These are phyloP conservation scores for Stemphylium vesicarium DNA, from an alignment of 2,329 filamentous ascomycete species.

Conservation along the genomic window DNA sequence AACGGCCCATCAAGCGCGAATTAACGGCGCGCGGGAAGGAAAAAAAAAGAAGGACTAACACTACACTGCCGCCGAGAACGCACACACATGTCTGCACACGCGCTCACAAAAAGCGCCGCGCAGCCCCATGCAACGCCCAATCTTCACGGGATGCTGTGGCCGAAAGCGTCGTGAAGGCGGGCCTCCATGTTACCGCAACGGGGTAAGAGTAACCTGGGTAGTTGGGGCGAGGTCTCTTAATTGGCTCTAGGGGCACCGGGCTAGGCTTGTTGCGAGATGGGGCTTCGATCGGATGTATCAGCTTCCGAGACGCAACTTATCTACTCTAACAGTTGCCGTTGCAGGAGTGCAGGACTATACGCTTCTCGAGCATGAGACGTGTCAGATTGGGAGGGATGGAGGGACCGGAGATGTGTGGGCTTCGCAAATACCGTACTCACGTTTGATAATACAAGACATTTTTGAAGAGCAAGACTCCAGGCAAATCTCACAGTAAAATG, in stretches of 20 bases:
- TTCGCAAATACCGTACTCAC: too few species aligned
- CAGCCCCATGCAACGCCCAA: not conserved
- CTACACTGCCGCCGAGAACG: too few species aligned
- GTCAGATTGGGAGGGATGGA: conserved; percentile 15
- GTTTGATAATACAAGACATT: too few species aligned
- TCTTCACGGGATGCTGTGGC: conserved; percentile 1
- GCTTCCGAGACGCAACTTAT: conserved; percentile 40
- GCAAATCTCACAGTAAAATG: too few species aligned
- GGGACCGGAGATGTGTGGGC: too few species aligned
- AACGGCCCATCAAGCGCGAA: too few species aligned
- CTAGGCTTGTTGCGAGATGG: conserved; percentile 44
- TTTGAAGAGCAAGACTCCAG: not conserved
- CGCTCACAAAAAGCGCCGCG: conserved; percentile 4
- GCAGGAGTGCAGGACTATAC: conserved; percentile 25
- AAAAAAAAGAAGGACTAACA: too few species aligned
- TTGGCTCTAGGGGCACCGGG: conserved; percentile 26
- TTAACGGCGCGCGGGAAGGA: too few species aligned
- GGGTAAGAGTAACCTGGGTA: conserved; percentile 2
- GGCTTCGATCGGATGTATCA: conserved; percentile 42
- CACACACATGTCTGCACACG: not conserved
- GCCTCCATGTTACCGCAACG: conserved; percentile 9
- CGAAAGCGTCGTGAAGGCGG: conserved; percentile 10
- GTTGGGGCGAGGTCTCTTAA: conserved; percentile 8
- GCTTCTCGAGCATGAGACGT: conserved; percentile 25
- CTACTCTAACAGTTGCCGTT: conserved; percentile 29